phyloP scores from a whole-genome alignment of 2,329 filamentous ascomycete species.

The Calonectria naviculata region DNA sequence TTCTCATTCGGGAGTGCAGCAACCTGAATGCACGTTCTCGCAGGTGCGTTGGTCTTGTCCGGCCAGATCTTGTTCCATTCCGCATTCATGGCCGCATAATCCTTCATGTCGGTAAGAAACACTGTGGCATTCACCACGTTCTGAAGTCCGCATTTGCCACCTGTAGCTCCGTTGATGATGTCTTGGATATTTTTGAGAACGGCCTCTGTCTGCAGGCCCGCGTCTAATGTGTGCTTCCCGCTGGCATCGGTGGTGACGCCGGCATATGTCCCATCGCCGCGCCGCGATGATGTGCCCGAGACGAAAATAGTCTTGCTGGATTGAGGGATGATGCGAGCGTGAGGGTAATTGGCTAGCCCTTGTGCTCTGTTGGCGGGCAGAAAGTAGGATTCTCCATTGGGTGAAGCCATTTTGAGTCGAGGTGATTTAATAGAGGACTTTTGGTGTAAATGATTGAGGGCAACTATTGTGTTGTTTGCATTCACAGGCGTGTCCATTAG shows the following conservation, averaged over 20 bases:
- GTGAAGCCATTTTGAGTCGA: not conserved
- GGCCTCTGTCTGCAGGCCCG: not conserved
- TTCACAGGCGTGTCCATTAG: too few relatives aligned
- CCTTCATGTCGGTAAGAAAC: slow-evolving; percentile 11
- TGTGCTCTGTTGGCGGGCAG: not conserved
- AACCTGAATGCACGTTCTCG: slow-evolving; percentile 4
- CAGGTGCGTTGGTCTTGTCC: slow-evolving; percentile 3
- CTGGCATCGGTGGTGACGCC: slow-evolving; percentile 1
- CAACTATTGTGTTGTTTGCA: not conserved
- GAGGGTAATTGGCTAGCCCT: slow-evolving; percentile 7
- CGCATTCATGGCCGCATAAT: slow-evolving; percentile 16
- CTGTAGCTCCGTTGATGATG: not conserved
- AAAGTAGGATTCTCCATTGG: slow-evolving; percentile 4
- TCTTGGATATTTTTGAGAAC: not conserved
- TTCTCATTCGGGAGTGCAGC: not conserved
- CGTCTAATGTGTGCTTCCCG: not conserved
- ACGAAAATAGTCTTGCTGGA: slow-evolving; percentile 9
- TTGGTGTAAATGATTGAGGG: not conserved
- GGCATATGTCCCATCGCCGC: slow-evolving; percentile 13
- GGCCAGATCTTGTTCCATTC: slow-evolving; percentile 22
- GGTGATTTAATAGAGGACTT: not conserved
- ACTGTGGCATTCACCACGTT: slow-evolving; percentile 11
- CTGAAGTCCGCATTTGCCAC: not conserved
- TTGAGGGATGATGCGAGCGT: slow-evolving; percentile 4
- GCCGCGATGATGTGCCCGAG: slow-evolving; percentile 13